Evolutionary conservation across 1,284 basidiomycete genomes (phyloP), one percentile per base, ranked within the genome.

Genomic region (Exsudoporus floridanus): DNA sequence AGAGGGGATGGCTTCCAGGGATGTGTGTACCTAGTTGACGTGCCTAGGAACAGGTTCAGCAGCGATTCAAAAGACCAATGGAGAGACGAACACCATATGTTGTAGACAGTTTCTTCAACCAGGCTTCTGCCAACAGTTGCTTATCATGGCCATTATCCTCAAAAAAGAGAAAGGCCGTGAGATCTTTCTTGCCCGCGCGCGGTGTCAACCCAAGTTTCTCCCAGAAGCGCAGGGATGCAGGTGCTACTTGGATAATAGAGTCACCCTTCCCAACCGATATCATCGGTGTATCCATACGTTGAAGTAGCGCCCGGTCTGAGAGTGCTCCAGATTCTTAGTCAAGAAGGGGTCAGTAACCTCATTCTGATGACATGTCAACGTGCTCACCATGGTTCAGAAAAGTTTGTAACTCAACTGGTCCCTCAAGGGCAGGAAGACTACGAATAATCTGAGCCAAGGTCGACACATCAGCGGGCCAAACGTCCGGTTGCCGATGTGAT

Each of bases 141-240:
- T 74, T 74, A 33, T 77, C 77, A 7, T 72, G 71, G 3, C 75
- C 77, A 33, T 75, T 73, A 31, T 83, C 81, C 59, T 92, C 88
- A 54, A 81, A 86, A 40, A 93, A 70, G 1, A 84, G 79, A 65
- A 84, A 90, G 0, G 81, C 80, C 1, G 74, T 76, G 1, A 88
- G 76, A 57, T 92, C 75, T 69, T 92, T 92, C 46, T 71, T 72
- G 3, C 90, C 90, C 37, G 78, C 76, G 34, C 81, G 76, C 0
- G 91, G 91, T 27, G 77, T 76, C 46, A 94, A 66, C 0, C 87
- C 88, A 28, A 93, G 76, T 63, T 90, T 92, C 56, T 88, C 83
- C 90, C 91, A 93, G 65, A 92, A 92, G 3, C 83, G 76, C 18
- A 92, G 62, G 0, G 88, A 84, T 2, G 86, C 66, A 5, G 88